Percentiles rank a stretch among this genome's conserved stretches.
Evolutionary conservation across 2,329 filamentous ascomycete genomes (phyloP).

Genomic region (Elsinoe arachidis): DNA sequence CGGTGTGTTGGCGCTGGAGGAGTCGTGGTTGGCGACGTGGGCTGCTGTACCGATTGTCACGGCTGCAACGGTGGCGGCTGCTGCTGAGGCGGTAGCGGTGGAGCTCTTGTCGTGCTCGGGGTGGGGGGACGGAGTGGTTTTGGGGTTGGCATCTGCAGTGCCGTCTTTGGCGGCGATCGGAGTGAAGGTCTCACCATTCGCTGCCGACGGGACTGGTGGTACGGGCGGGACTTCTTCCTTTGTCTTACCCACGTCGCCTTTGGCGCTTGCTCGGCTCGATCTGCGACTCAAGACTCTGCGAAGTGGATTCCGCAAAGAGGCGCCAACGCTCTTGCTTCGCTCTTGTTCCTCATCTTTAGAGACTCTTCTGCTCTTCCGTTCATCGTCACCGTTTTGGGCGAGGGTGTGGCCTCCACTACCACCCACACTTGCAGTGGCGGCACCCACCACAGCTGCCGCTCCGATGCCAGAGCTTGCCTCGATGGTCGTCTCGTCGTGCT

Average conservation of each 20-base stretch:
- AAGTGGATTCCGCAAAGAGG: background rate
- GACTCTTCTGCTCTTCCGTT: background rate
- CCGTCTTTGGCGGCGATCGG: too few relatives aligned
- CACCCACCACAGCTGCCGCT: constrained; percentile 11
- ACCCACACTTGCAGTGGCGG: constrained; percentile 1
- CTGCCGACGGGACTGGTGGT: background rate
- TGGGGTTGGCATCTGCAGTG: too few relatives aligned
- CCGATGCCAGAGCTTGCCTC: constrained; percentile 20
- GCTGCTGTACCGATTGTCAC: background rate
- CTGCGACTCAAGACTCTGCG: background rate
- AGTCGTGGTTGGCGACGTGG: background rate
- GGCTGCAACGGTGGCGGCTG: constrained; percentile 32
- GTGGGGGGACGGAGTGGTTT: background rate
- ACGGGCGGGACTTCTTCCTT: constrained; percentile 4
- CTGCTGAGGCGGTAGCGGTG: constrained; percentile 52
- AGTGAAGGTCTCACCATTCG: background rate
- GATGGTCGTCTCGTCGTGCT: constrained; percentile 75
- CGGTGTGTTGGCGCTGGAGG: background rate
- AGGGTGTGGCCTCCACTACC: background rate
- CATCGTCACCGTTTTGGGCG: background rate
- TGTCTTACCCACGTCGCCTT: background rate
- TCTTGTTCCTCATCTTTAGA: background rate
- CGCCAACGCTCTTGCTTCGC: constrained; percentile 4
- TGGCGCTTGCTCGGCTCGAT: background rate
- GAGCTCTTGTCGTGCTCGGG: background rate